Evolutionary conservation across 78 protist species (phyloP), one percentile per base, ranked within the genome.

Genomic region (Acrasis kona): DNA sequence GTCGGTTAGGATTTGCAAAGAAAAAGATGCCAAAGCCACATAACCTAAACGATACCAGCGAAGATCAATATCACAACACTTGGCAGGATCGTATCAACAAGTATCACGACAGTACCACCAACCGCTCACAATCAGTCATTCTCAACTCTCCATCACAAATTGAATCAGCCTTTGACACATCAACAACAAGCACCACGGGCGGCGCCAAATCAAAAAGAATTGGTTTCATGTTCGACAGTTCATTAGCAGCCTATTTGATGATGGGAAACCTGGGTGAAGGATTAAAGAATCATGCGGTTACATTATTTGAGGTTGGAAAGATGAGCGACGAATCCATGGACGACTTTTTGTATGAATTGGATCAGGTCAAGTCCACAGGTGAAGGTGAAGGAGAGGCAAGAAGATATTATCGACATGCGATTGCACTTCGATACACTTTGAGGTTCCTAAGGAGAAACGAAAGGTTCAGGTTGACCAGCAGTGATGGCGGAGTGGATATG

Each of bases 291-390:
- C 95, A 91, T 42, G 95, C 98, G 0, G 98, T 94, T 34, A 94
- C 98, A 39, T 73, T 94, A 91, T 94, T 84, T 71, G 98, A 93
- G 65, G 91, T 78, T n/a, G 97, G 97, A 40, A 93, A 93, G 40
- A 67, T 93, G 61, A 19, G 34, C 19, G 61, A 50, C 19, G 61
- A 50, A 50, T 19, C 19, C 19, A n/a, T 50, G 19, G 61, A 50
- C 19, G 61, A 50, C 19, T 50, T 50, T 50, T 67, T 67, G 19
- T 67, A 19, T 19, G 66, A 30, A 19, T 67, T 67, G 28, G 71
- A 67, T 67, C n/a, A 19, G n/a, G 19, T 19, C 19, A 39, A 1
- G 1, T 41, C 5, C 5, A 8, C 32, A 41, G 39, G 19, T 67
- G 71, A 39, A 68, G 1, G 70, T 2, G 96, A 93, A 37, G 87